Evolutionary conservation across 2,329 filamentous ascomycete genomes (phyloP), one percentile per base, ranked within the genome.

Genomic region (Diaporthe sp.): DNA sequence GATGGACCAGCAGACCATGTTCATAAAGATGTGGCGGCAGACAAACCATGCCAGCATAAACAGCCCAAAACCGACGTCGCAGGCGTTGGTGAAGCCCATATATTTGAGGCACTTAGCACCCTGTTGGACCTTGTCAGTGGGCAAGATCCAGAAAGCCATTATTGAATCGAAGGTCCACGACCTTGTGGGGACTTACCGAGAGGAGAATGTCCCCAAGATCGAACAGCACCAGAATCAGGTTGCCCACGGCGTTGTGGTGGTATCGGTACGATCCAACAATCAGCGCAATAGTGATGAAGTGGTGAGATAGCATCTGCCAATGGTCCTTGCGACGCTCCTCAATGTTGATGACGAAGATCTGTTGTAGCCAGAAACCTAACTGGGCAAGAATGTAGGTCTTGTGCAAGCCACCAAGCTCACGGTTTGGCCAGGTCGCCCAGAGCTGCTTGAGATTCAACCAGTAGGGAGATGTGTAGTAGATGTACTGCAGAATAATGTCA

Each of bases 251-350:
- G 74, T 94, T 97, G 82, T 95, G 92, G 82, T 96, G 93, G 83
- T 97, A 98, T 79, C 92, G 91, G 83, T 98, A 98, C 78, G 94
- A 96, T 44, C 92, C 90, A 75, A 92, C 92, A 78, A 99, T 92
- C 60, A 99, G 91, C 7, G 88, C 87, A 81, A 93, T 94, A 28
- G 97, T 99, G 82, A 98, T 92, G 82, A 98, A 91, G 86, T 99
- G 97, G 84, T 98, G 97, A 25, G 92, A 93, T 79, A 98, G 92
- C 97, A 98, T 98, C 85, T 98, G 96, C 87, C 92, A 94, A 85
- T 98, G 94, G 81, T 99, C 97, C 86, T 98, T 98, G 81, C 97
- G 91, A 79, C 94, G 92, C 85, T 97, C 94, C 85, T 99, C 97
- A 76, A 98, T 95, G 85, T 98, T 94, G 83, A 98, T 95, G 75